A percentile compares a stretch with the other conserved stretches of the same genome.
These are phyloP conservation scores for Alternaria alternata DNA, from an alignment of 2,329 filamentous ascomycete species.

Conservation along the genomic window DNA sequence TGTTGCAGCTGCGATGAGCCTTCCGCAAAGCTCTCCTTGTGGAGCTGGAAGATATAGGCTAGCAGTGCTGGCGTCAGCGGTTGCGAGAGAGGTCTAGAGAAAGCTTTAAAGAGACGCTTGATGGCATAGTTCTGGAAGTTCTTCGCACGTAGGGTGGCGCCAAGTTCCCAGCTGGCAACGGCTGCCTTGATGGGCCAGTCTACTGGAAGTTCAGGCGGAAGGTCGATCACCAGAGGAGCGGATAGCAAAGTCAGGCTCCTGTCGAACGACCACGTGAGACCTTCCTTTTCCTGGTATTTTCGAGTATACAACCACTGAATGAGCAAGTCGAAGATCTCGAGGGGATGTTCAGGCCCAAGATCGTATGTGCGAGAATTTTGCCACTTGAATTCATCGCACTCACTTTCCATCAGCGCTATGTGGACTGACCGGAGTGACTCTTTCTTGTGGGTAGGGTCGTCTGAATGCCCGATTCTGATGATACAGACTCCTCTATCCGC, in stretches of 20 bases:
- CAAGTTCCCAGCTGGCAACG: background rate
- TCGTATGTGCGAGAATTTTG: background rate
- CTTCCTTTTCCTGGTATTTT: background rate
- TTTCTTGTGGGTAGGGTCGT: too few species aligned
- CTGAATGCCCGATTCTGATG: too few species aligned
- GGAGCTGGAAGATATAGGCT: rapidly evolving
- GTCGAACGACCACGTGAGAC: background rate
- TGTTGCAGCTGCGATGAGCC: background rate
- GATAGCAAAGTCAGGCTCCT: background rate
- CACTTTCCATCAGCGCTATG: background rate
- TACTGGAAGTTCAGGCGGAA: background rate
- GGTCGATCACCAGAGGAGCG: background rate
- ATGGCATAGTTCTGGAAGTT: background rate
- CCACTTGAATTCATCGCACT: background rate
- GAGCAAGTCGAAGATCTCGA: background rate
- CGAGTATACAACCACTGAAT: background rate
- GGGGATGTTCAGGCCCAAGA: background rate
- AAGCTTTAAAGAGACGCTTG: background rate
- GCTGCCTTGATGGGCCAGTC: background rate
- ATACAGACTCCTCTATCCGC: too few species aligned
- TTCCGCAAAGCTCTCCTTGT: background rate
- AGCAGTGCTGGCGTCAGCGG: background rate
- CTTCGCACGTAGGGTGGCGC: background rate
- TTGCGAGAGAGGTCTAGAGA: background rate
- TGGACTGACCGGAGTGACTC: too few species aligned